Evolutionary conservation across 805 yeast species (phyloP).

Genomic region (Kluyveromyces siamensis): DNA sequence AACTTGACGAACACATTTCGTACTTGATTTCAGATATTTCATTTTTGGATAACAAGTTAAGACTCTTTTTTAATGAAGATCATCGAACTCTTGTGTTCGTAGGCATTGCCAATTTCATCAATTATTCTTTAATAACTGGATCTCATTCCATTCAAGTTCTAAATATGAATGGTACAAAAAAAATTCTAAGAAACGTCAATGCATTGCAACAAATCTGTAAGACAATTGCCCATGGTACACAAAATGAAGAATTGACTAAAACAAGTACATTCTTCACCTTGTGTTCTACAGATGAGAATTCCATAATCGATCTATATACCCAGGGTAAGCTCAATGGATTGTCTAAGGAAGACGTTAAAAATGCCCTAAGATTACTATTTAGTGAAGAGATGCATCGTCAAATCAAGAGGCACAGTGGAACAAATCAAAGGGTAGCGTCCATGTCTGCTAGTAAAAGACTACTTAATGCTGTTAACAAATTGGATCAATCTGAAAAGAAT

Average conservation of each 20-base stretch:
- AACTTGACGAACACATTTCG: slow-evolving; percentile 22
- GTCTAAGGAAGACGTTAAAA: slow-evolving; percentile 16
- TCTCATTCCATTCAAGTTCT: slow-evolving; percentile 17
- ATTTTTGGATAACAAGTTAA: slow-evolving; percentile 21
- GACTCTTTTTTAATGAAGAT: slow-evolving; percentile 12
- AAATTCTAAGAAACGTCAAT: slow-evolving; percentile 23
- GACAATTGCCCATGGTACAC: slow-evolving; percentile 14
- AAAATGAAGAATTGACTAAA: slow-evolving; percentile 15
- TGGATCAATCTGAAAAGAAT: slow-evolving; percentile 1
- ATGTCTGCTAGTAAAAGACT: slow-evolving; percentile 21
- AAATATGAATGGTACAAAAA: slow-evolving; percentile 25
- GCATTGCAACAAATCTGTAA: slow-evolving; percentile 24
- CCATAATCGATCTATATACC: slow-evolving; percentile 13
- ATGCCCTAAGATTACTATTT: slow-evolving; percentile 22
- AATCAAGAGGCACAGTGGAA: slow-evolving; percentile 11
- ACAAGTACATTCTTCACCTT: slow-evolving; percentile 17
- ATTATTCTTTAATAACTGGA: slow-evolving; percentile 17
- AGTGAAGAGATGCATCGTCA: slow-evolving; percentile 24
- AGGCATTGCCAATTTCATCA: slow-evolving; percentile 20
- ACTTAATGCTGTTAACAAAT: slow-evolving; percentile 18
- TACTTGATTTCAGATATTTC: slow-evolving; percentile 19
- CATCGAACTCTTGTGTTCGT: slow-evolving; percentile 15
- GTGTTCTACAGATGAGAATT: slow-evolving; percentile 16
- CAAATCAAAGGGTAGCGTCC: slow-evolving; percentile 10
- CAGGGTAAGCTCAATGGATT: slow-evolving; percentile 12